phyloP scores from a whole-genome alignment of 257 asterid genomes.

The Anisodus acutangulus region DNA sequence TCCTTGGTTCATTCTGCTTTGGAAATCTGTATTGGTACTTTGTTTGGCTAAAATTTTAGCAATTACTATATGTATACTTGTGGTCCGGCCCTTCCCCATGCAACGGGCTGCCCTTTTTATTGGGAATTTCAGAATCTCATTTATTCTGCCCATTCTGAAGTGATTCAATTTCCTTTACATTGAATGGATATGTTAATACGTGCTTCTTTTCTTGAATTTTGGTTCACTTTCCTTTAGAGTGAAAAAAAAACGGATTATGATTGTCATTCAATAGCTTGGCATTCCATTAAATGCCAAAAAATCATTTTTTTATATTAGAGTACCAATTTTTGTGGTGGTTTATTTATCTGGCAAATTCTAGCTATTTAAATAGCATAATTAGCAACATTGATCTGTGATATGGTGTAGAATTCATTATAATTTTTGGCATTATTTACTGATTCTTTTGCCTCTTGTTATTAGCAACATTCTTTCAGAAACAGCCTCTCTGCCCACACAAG shows the following conservation, averaged over 20 bases:
- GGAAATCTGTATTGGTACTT: not conserved
- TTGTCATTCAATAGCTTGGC: not conserved
- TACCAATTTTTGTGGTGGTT: not conserved
- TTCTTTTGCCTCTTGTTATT: not conserved
- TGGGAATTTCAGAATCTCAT: not conserved
- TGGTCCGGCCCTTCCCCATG: too few species aligned
- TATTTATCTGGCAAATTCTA: not conserved
- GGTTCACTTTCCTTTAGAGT: constrained; percentile 9
- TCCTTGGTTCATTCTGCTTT: not conserved
- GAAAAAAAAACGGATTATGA: not conserved
- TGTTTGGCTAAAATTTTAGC: not conserved
- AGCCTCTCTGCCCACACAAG: too few species aligned
- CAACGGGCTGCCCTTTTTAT: not conserved
- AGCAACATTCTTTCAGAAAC: too few species aligned
- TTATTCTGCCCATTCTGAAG: not conserved
- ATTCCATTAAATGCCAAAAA: not conserved
- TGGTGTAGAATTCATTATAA: not conserved
- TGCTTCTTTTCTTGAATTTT: not conserved
- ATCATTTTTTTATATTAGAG: not conserved
- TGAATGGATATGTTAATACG: not conserved
- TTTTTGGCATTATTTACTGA: not conserved
- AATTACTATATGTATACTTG: not conserved
- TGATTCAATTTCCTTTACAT: not conserved
- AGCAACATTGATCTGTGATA: not conserved
- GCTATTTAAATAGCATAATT: not conserved